A percentile compares a stretch with the other conserved stretches of the same genome.
Evolutionary conservation across 495 filamentous ascomycete species (phyloP).

Genomic region (Geoglossum glabrum): DNA sequence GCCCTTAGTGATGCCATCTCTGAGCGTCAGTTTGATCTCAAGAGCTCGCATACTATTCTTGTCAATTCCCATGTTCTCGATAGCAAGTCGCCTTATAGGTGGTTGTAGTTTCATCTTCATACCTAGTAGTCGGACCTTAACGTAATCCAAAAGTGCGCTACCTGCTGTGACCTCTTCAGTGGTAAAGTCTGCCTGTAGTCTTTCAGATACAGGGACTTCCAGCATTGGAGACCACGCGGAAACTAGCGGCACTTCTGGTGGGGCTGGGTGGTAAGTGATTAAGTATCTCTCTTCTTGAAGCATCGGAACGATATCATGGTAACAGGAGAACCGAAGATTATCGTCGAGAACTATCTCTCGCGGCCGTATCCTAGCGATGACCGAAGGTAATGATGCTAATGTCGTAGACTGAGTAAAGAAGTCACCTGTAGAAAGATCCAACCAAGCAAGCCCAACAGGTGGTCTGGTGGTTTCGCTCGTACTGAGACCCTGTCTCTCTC

Average conservation of each 20-base stretch:
- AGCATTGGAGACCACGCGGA: slow-evolving; percentile 57
- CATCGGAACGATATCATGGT: slow-evolving; percentile 12
- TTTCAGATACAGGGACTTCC: slow-evolving; percentile 34
- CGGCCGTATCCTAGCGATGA: slow-evolving; percentile 62
- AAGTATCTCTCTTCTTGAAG: slow-evolving; percentile 35
- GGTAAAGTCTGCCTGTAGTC: slow-evolving; percentile 17
- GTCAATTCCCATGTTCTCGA: slow-evolving; percentile 78
- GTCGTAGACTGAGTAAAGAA: slow-evolving; percentile 77
- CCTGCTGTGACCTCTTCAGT: slow-evolving; percentile 43
- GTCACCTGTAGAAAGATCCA: slow-evolving; percentile 84
- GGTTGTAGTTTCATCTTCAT: slow-evolving; percentile 71
- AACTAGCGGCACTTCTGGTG: slow-evolving; percentile 29
- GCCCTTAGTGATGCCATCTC: slow-evolving; percentile 53
- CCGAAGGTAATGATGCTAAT: slow-evolving; percentile 48
- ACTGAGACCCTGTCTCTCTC: slow-evolving; percentile 14
- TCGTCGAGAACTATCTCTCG: slow-evolving; percentile 68
- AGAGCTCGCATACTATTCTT: slow-evolving; percentile 73
- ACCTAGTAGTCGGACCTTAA: slow-evolving; percentile 55
- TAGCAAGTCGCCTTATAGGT: slow-evolving; percentile 45
- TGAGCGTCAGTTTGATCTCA: slow-evolving; percentile 68
- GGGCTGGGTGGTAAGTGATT: slow-evolving; percentile 31
- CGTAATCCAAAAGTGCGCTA: slow-evolving; percentile 59
- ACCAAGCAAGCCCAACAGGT: slow-evolving; percentile 66
- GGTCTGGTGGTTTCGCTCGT: neutral
- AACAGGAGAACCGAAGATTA: slow-evolving; percentile 25